Evolutionary conservation across 257 asterid genomes (phyloP), one percentile per base, ranked within the genome.

Genomic region (Ballota nigra): DNA sequence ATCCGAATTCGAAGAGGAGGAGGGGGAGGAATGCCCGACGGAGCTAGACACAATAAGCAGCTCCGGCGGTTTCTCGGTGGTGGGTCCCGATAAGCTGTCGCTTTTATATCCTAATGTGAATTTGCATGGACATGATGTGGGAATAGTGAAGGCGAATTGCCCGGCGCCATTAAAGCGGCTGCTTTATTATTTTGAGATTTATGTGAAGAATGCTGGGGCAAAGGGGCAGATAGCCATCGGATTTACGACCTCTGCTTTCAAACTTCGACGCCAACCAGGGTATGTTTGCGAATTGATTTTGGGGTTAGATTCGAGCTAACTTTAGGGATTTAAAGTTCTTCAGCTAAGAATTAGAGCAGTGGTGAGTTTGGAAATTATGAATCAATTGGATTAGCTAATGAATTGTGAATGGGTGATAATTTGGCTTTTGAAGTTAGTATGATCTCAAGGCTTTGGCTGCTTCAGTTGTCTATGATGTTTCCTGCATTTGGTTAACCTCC

Each of bases 231-330:
- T 94, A 73, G 84, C 96, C 13, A 91, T 94, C 64, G 98, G 98
- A 47, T 94, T 94, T 67, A 89, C 98, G 38, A 70, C 96, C n/a
- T 75, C 95, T 40, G 91, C 87, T 8, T 92, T 89, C 80, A 89
- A 75, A 71, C 70, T 87, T 77, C 84, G 94, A 33, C 95, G 97
- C 23, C 98, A 92, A 62, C 98, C 98, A 8, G 99, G 99, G 99
- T 95, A 75, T 11, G 77, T 41, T 22, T 40, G 71, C 61, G 31
- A 31, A 31, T 29, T 61, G 43, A n/a, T 16, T 57, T 66, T 52
- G 15, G 38, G 73, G 68, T 53, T 60, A 29, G 36, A 28, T 15
- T 20, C 41, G 58, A 66, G 58, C 26, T 66, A 28, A 9, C 31
- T 12, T 55, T 31, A 52, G 11, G 77, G 79, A 51, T 36, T 72